Evolutionary conservation across 202 grass and related monocot species (phyloP).

Genomic region (Hordeum pubiflorum): DNA sequence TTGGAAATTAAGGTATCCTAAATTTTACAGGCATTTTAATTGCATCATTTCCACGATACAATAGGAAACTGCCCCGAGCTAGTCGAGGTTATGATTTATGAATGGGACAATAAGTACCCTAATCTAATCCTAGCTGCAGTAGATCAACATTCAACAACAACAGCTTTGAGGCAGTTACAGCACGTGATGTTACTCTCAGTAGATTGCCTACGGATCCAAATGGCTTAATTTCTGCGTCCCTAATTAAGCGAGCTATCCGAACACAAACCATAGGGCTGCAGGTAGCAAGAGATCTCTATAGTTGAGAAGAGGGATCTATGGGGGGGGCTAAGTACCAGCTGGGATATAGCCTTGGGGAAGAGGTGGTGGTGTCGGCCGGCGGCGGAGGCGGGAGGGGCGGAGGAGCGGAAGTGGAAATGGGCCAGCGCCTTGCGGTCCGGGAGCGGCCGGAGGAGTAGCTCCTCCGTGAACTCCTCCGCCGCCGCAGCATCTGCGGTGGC

Average conservation of each 20-base stretch:
- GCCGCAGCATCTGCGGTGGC: not conserved
- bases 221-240: not conserved
- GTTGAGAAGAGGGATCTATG: not conserved
- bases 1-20: not conserved
- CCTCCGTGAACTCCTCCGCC: conserved; percentile 77
- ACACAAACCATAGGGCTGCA: not conserved
- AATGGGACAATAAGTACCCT: not conserved
- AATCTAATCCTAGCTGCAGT: not conserved
- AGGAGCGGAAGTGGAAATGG: conserved; percentile 82
- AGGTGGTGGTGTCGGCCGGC: conserved; percentile 66
- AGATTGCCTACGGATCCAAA: not conserved
- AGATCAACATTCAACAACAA: not conserved
- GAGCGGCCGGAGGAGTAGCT: conserved; percentile 75
- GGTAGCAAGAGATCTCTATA: conserved; percentile 8
- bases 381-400: conserved; percentile 31
- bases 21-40: not conserved
- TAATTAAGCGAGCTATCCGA: not conserved
- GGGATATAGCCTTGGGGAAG: conserved; percentile 90
- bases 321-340: conserved; percentile 45
- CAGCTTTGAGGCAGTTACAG: not conserved
- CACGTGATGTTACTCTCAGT: not conserved
- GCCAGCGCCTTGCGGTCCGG: conserved; percentile 73
- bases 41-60: not conserved
- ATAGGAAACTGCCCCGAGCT: not conserved
- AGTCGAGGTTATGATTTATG: not conserved